These are phyloP conservation scores for Aspergillus tubingensis DNA, from an alignment of 2,329 filamentous ascomycete species.

Conservation along the genomic window DNA sequence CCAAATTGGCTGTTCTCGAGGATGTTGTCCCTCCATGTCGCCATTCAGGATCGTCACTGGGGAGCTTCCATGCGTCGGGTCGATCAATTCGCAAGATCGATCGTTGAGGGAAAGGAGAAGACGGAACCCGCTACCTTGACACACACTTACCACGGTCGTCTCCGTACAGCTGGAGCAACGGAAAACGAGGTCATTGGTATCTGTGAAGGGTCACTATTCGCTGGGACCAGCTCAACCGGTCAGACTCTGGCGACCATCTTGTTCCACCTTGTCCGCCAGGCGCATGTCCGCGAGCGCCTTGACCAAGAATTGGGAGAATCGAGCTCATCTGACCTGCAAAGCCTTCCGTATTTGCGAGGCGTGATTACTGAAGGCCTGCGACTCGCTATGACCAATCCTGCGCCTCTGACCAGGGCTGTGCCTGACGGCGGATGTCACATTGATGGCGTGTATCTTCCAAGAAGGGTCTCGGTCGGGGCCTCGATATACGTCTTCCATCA, in stretches of 20 bases:
- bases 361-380: slow-evolving; percentile 7
- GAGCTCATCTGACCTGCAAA: background rate
- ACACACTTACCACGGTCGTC: slow-evolving; percentile 3
- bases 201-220: slow-evolving; percentile 6
- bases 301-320: background rate
- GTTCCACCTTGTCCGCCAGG: slow-evolving; percentile 6
- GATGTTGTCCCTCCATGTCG: background rate
- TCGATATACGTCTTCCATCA: slow-evolving; percentile 3
- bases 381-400: slow-evolving; percentile 7
- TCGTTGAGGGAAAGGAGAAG: background rate
- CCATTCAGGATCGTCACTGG: background rate
- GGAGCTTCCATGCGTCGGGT: background rate
- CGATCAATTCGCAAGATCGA: background rate
- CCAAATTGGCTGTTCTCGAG: background rate
- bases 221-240: slow-evolving; percentile 5
- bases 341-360: background rate
- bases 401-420: background rate
- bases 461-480: background rate
- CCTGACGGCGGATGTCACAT: background rate
- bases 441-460: background rate
- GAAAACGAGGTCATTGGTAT: background rate
- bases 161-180: background rate
- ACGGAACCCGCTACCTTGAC: background rate
- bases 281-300: background rate
- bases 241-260: slow-evolving; percentile 5